Evolutionary conservation across 2,329 filamentous ascomycete genomes (phyloP), one percentile per base, ranked within the genome.

Genomic region (Cladorrhinum sp.): DNA sequence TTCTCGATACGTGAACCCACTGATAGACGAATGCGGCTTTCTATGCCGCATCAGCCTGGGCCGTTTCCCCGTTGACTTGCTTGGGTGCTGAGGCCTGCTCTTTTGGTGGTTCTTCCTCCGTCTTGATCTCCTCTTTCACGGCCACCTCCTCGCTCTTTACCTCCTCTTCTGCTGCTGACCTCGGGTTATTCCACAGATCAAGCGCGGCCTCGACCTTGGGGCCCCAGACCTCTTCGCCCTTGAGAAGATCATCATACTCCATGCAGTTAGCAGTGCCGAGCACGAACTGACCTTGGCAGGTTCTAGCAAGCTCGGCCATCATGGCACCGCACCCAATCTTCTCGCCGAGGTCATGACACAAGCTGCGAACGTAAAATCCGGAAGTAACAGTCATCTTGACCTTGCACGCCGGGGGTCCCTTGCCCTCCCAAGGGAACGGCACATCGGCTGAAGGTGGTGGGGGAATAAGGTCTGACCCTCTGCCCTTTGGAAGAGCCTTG

Each of bases 291-390:
- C 86, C 90, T 75, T 99, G 95, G 56, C 90, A 85, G 2, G 86
- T 89, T 58, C 95, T 88, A 59, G 89, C 83, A 20, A 99, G 84
- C 67, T 90, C 87, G 22, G 90, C 86, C 93, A 99, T 98, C 66
- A 95, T 81, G 32, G 84, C 95, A 23, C 91, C 86, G 12, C 92
- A 96, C 56, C 85, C 86, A 13, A 97, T 81, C 67, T 91, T 92
- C 66, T 87, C 80, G 22, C 93, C 95, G 2, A 99, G 82, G 70
- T 99, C 95, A 72, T 98, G 92, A 68, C 92, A 93, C 67, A 99
- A 86, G 60, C 90, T 96, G 64, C 95, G 89, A 13, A 99, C 93
- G 74, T 99, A 99, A 80, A 97, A 99, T 41, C 95, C 95, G 0
- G 92, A 96, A 1, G 92, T 92, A 55, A 97, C 93, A 0, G 91